Conservation (phyloP, 768 basidiomycete genomes). For the Tricholoma sp. region DNA sequence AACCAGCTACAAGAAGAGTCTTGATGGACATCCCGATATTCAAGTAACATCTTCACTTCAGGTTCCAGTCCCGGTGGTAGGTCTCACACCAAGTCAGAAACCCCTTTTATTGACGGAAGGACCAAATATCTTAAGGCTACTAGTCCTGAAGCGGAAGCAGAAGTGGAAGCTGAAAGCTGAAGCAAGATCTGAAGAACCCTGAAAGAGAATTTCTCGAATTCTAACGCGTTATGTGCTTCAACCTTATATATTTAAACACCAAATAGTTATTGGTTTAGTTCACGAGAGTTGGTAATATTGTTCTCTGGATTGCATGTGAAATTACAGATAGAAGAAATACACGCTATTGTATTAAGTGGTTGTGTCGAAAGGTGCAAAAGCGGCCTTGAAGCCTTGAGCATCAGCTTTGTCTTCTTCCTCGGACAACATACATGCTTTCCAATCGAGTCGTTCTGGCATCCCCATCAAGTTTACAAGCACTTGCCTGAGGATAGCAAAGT, state of each 20-base stretch:
- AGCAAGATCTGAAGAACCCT: neutral
- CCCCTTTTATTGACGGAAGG: neutral
- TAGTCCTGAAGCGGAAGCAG: neutral
- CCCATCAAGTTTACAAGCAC: conserved; percentile 75
- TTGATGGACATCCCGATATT: conserved; percentile 13
- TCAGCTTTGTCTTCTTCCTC: conserved; percentile 87
- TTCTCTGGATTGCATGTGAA: too few species aligned
- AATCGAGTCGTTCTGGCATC: conserved; percentile 78
- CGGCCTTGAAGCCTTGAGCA: conserved; percentile 76
- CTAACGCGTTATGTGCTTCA: neutral
- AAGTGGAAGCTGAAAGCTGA: neutral
- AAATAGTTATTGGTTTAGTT: neutral
- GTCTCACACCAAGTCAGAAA: neutral
- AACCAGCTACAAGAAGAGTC: conserved; percentile 27
- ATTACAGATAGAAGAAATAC: too few species aligned
- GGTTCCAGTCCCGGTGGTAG: conserved; percentile 10
- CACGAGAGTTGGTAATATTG: neutral
- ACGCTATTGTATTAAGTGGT: conserved; percentile 11
- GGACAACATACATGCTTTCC: conserved; percentile 81
- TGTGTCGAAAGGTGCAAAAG: conserved; percentile 74
- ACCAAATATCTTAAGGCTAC: neutral
- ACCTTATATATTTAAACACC: neutral
- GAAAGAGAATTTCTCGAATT: neutral
- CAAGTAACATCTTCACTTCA: conserved; percentile 11
- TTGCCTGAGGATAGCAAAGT: conserved; percentile 44